Evolutionary conservation across 1,284 basidiomycete species (phyloP), one percentile per base, ranked within the genome.

Genomic region (Moesziomyces aphidis): DNA sequence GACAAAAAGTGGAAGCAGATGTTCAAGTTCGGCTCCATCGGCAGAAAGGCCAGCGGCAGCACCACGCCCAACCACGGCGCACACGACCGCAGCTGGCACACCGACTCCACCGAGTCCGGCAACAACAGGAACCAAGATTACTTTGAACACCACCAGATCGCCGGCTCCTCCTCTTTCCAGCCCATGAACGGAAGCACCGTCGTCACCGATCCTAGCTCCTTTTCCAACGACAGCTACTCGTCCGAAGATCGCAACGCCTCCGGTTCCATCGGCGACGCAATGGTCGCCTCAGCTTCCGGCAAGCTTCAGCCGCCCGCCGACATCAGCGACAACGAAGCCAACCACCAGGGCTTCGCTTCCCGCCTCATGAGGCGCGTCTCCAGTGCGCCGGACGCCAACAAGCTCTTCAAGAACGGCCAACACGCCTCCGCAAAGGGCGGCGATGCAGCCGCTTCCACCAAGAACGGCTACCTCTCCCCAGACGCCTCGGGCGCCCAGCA

Each of bases 361-460:
- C 67, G 73, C 34, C 73, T 75, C 34, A 66, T 99, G 44, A 91
- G 96, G 53, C 90, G 96, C 44, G 96, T 98, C 48, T 94, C 95
- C 1, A 97, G 94, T 23, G 95, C 95, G 2, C 96, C 96, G 2
- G 98, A 98, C 84, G 91, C 94, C 50, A 99, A 98, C 85, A 92
- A 91, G 46, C 87, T 97, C 22, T 95, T 96, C 84, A 87, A 88
- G 50, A 77, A 79, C 50, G 67, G 56, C 28, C 66, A 69, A 34
- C 55, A 61, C 22, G 60, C 46, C 7, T 47, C 56, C 13, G 61
- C 53, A 26, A 61, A 66, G 45, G 43, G 31, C 21, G 57, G 26
- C 48, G 67, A 68, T 13, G 50, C 43, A 31, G 26, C 46, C 31
- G 9, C 51, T 15, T 28, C 61, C 34, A 61, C 59, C 28, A 63